A percentile compares a stretch with the other conserved stretches of the same genome.
These are phyloP conservation scores for Dactylorhiza incarnata DNA, from an alignment of 106 monocot genomes.

Conservation along the genomic window DNA sequence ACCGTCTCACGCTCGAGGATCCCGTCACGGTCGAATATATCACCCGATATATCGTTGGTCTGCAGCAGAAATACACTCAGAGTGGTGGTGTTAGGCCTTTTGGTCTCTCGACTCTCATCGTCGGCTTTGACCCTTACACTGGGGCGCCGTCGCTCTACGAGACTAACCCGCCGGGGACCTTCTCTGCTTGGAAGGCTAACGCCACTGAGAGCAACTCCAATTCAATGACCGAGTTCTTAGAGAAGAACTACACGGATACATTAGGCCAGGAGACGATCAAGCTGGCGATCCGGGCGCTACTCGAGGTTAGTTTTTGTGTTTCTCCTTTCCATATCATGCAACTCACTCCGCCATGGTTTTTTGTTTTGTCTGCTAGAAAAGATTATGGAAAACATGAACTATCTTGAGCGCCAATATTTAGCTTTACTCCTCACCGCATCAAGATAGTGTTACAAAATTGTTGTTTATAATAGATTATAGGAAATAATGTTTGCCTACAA, in stretches of 20 bases:
- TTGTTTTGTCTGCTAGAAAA: background rate
- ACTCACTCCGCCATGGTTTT: background rate
- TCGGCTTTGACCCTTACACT: constrained; percentile 79
- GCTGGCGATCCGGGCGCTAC: constrained; percentile 67
- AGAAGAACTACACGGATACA: constrained; percentile 91
- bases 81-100: constrained; percentile 90
- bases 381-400: too few species aligned
- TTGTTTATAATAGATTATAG: too few species aligned
- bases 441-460: too few species aligned
- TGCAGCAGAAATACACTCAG: constrained; percentile 98
- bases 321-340: background rate
- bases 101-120: too few species aligned
- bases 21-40: constrained; percentile 93
- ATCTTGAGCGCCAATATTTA: background rate
- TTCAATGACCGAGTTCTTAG: constrained; percentile 83
- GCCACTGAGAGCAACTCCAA: constrained; percentile 92
- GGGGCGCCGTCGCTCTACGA: constrained; percentile 67
- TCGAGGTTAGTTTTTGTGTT: constrained; percentile 50
- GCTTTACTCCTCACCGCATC: background rate
- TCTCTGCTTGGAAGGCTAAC: constrained; percentile 96
- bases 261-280: constrained; percentile 84
- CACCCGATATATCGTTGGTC: constrained; percentile 81
- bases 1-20: constrained; percentile 81
- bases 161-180: constrained; percentile 90
- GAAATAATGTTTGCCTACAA: too few species aligned